Percentiles rank a stretch among this genome's conserved stretches.
phyloP scores from a whole-genome alignment of 192 early-diverging fungal species.

The Mortierella claussenii region DNA sequence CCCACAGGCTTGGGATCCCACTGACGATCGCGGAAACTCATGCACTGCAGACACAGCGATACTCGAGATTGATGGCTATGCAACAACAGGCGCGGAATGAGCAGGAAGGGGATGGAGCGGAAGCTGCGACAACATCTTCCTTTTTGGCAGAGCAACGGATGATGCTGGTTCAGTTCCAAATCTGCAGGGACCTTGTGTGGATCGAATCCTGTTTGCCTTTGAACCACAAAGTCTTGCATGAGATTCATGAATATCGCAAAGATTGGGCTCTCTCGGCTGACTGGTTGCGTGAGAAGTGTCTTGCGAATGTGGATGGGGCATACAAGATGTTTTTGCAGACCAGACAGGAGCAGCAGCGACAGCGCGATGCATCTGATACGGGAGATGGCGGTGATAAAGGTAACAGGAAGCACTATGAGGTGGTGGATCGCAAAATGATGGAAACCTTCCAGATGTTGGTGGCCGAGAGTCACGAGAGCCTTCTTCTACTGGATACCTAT shows the following conservation, averaged over 20 bases:
- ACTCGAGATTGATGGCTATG: constrained; percentile 30
- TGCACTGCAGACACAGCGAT: constrained; percentile 43
- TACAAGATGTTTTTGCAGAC: constrained; percentile 54
- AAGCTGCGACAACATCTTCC: not conserved
- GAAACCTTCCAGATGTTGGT: constrained; percentile 53
- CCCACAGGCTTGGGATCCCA: constrained; percentile 16
- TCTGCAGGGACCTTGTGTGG: constrained; percentile 40
- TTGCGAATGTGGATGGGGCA: constrained; percentile 43
- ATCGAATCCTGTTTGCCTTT: constrained; percentile 49
- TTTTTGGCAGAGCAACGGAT: constrained; percentile 11
- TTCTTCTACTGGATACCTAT: constrained; percentile 56
- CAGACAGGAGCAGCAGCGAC: constrained; percentile 13
- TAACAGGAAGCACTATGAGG: constrained; percentile 23
- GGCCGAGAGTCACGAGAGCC: constrained; percentile 54
- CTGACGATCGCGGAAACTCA: constrained; percentile 35
- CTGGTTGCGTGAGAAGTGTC: constrained; percentile 50
- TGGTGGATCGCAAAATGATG: constrained; percentile 54
- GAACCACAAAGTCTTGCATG: constrained; percentile 49
- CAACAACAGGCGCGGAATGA: constrained; percentile 4
- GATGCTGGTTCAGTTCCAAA: constrained; percentile 46
- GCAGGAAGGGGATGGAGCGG: not conserved
- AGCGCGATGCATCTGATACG: not conserved
- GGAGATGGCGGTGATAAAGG: not conserved
- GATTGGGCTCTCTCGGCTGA: constrained; percentile 49
- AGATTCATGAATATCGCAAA: constrained; percentile 48